Conservation (phyloP, 495 filamentous ascomycete genomes). For the Darksidea phi region DNA sequence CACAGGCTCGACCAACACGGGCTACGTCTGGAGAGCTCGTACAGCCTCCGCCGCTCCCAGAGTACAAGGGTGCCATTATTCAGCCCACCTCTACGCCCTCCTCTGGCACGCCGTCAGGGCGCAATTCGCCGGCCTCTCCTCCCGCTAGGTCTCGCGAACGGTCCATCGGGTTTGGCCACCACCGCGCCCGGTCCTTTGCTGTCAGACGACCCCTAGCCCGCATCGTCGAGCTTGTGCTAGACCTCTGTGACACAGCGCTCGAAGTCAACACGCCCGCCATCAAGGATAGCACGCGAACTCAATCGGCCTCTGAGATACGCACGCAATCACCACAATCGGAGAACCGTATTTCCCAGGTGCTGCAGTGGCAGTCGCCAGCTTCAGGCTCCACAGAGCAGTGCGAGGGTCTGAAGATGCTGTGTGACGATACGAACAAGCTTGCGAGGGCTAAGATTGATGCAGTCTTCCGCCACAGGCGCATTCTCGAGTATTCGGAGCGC, state of each 20-base stretch:
- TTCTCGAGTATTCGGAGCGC: slow-evolving; percentile 92
- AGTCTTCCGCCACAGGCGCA: slow-evolving; percentile 82
- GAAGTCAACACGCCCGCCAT: slow-evolving; percentile 93
- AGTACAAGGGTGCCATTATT: slow-evolving; percentile 89
- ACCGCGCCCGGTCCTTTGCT: slow-evolving; percentile 77
- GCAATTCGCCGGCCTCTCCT: slow-evolving; percentile 65
- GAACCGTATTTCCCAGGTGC: slow-evolving; percentile 83
- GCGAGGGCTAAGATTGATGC: slow-evolving; percentile 88
- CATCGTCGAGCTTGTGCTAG: slow-evolving; percentile 90
- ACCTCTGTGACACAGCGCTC: slow-evolving; percentile 91
- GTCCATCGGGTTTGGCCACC: slow-evolving; percentile 70
- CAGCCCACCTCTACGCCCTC: slow-evolving; percentile 66
- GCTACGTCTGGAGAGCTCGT: slow-evolving; percentile 58
- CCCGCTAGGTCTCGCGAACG: slow-evolving; percentile 75
- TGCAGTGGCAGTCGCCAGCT: slow-evolving; percentile 92
- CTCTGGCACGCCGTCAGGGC: slow-evolving; percentile 61
- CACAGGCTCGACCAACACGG: slow-evolving; percentile 64
- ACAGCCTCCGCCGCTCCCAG: slow-evolving; percentile 54
- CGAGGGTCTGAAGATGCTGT: slow-evolving; percentile 82
- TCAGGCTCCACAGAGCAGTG: slow-evolving; percentile 92
- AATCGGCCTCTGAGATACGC: slow-evolving; percentile 65
- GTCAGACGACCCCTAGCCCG: slow-evolving; percentile 83
- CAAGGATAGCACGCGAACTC: slow-evolving; percentile 66
- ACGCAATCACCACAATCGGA: slow-evolving; percentile 95
- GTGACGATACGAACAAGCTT: slow-evolving; percentile 79